A percentile compares a stretch with the other conserved stretches of the same genome.
These are phyloP conservation scores for Ceratocystis harringtonii DNA, from an alignment of 2,329 filamentous ascomycete genomes.

Conservation along the genomic window DNA sequence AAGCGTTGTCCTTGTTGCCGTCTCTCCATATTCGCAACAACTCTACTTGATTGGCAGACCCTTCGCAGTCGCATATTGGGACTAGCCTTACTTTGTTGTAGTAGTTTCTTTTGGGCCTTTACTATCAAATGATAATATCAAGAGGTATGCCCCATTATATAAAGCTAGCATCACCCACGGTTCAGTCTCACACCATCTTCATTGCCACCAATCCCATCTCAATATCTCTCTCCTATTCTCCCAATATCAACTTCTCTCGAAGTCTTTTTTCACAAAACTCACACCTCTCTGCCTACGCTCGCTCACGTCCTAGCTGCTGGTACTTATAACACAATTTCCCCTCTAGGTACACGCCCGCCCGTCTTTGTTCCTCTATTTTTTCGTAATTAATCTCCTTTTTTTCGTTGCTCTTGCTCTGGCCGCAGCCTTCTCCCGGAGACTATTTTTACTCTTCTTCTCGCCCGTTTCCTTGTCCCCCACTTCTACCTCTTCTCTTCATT, in stretches of 20 bases:
- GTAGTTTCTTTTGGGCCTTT: too few relatives aligned
- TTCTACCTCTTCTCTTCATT: conserved; percentile 9
- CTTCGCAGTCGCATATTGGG: too few relatives aligned
- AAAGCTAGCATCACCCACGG: too few relatives aligned
- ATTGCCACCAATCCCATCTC: neutral
- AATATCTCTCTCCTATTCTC: neutral
- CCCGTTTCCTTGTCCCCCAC: neutral
- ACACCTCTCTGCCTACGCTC: neutral
- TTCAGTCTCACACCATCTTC: too few relatives aligned
- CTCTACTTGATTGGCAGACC: too few relatives aligned
- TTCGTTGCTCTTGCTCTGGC: neutral
- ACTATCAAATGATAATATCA: too few relatives aligned
- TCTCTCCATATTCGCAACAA: too few relatives aligned
- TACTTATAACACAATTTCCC: neutral
- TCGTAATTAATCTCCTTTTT: neutral
- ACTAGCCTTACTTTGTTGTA: too few relatives aligned
- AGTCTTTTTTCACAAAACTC: neutral
- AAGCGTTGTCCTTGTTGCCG: too few relatives aligned
- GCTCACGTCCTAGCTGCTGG: neutral
- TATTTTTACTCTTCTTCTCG: conserved; percentile 11
- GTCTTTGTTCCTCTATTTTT: neutral
- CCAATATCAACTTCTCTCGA: neutral
- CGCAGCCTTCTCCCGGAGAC: neutral
- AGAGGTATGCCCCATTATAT: too few relatives aligned
- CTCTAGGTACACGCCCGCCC: neutral